A percentile compares a stretch with the other conserved stretches of the same genome.
Evolutionary conservation across 306 rosid species (phyloP).

Genomic region (Prunus persica): DNA sequence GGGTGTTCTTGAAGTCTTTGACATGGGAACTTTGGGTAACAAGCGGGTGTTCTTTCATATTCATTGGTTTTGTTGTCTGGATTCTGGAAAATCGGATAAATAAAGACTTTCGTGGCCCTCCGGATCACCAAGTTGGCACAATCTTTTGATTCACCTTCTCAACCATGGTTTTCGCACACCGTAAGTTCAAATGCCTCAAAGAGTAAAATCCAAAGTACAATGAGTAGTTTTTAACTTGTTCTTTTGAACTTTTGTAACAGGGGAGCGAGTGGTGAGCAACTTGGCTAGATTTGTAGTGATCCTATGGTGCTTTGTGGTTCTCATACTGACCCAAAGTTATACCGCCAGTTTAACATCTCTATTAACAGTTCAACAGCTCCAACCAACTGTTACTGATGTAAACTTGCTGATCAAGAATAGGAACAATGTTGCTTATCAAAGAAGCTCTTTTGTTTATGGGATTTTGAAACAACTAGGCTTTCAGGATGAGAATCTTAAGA

Average conservation of each 20-base stretch:
- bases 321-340: neutral
- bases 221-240: neutral
- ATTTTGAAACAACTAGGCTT: neutral
- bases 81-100: conserved; percentile 28
- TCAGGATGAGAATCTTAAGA: neutral
- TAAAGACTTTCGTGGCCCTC: conserved; percentile 17
- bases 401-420: neutral
- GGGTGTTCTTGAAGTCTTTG: conserved; percentile 31
- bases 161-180: neutral
- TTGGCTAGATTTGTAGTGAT: neutral
- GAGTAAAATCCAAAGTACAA: neutral
- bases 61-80: conserved; percentile 24
- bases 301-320: neutral
- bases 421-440: neutral
- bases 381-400: neutral
- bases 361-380: neutral
- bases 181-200: neutral
- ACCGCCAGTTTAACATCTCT: neutral
- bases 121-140: conserved; percentile 12
- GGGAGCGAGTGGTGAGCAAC: neutral
- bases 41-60: conserved; percentile 7
- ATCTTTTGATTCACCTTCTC: neutral
- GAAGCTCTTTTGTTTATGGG: neutral
- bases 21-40: conserved; percentile 24
- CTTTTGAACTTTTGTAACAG: neutral